These are phyloP conservation scores for Opeltia flavorubescens DNA, from an alignment of 495 filamentous ascomycete genomes.

Conservation along the genomic window DNA sequence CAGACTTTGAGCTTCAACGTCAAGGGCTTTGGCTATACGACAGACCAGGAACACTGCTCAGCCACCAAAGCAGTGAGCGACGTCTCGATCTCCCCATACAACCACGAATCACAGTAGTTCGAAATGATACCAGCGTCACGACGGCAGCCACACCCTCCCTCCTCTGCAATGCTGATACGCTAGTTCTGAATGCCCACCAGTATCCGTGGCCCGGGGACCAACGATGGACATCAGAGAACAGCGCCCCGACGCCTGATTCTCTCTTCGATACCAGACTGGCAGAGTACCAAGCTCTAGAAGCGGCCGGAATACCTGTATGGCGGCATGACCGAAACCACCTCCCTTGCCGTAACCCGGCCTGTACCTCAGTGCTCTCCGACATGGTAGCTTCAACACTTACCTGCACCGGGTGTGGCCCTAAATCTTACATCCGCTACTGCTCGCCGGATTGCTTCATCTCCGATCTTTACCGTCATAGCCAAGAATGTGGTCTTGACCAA, in stretches of 20 bases:
- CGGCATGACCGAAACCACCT: conserved; percentile 10
- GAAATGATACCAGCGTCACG: conserved; percentile 1
- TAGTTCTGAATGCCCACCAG: conserved; percentile 4
- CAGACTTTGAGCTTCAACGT: background rate
- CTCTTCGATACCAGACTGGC: conserved; percentile 4
- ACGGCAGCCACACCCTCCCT: no score
- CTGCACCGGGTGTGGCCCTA: conserved; percentile 33
- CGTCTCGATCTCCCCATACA: background rate
- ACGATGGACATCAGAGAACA: background rate
- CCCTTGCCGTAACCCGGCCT: conserved; percentile 19
- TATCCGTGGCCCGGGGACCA: conserved; percentile 3
- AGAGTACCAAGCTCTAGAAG: conserved; percentile 14
- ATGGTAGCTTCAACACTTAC: conserved; percentile 24
- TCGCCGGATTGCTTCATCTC: conserved; percentile 22
- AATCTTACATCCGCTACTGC: conserved; percentile 28
- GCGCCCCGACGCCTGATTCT: conserved; percentile 6
- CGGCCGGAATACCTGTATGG: conserved; percentile 7
- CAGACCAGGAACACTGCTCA: background rate
- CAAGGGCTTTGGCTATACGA: conserved; percentile 1
- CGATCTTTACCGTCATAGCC: conserved; percentile 25
- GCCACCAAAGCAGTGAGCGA: background rate
- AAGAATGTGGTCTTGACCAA: conserved; percentile 14
- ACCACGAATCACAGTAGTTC: background rate
- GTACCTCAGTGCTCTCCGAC: conserved; percentile 37
- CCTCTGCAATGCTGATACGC: no score